phyloP scores from a whole-genome alignment of 805 yeast genomes.

The Hanseniaspora valbyensis region DNA sequence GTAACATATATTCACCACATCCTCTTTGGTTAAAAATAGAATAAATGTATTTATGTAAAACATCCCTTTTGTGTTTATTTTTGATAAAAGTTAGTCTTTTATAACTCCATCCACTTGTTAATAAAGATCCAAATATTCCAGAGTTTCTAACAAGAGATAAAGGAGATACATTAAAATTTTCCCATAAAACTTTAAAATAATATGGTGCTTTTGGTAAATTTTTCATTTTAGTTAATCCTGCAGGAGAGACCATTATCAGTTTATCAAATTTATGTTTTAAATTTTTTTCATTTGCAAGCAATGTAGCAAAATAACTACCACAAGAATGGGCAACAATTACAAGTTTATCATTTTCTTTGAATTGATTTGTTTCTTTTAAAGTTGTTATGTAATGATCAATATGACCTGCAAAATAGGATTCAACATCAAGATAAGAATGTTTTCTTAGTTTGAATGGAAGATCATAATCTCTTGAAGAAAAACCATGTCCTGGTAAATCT shows the following conservation, averaged over 20 bases:
- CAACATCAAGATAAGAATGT: conserved; percentile 17
- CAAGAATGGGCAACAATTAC: conserved; percentile 74
- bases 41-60: conserved; percentile 70
- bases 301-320: conserved; percentile 75
- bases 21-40: conserved; percentile 78
- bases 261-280: conserved; percentile 50
- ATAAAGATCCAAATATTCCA: conserved; percentile 72
- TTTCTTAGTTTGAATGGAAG: conserved; percentile 35
- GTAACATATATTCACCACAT: conserved; percentile 85
- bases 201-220: conserved; percentile 42
- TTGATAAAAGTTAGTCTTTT: conserved; percentile 54
- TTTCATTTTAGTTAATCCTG: conserved; percentile 55
- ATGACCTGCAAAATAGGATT: not conserved
- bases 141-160: conserved; percentile 65
- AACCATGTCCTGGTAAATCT: conserved; percentile 84
- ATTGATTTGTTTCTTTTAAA: not conserved
- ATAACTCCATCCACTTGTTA: conserved; percentile 82
- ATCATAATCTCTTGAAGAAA: conserved; percentile 60
- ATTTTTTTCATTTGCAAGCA: conserved; percentile 43
- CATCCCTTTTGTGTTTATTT: conserved; percentile 32
- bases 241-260: conserved; percentile 74
- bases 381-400: not conserved
- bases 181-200: conserved; percentile 80
- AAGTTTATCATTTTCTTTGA: conserved; percentile 31
- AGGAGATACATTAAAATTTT: conserved; percentile 65